These are phyloP conservation scores for Sordariomycetes sp. DNA, from an alignment of 2,329 filamentous ascomycete species.

Conservation along the genomic window DNA sequence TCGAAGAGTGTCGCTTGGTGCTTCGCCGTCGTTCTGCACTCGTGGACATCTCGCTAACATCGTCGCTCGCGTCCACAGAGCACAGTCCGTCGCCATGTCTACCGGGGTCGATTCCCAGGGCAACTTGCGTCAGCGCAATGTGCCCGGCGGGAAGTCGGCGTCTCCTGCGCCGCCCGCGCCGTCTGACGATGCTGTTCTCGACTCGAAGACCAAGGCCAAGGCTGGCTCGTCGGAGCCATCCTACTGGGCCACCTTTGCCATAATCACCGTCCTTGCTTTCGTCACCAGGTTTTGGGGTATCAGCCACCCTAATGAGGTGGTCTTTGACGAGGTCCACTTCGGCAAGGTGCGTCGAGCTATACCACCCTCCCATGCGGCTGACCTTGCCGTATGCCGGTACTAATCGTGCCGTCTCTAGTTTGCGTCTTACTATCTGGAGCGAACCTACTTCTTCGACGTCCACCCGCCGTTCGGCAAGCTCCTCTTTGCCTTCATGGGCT, in stretches of 20 bases:
- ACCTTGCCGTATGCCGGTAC: neutral
- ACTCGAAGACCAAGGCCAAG: conserved; percentile 26
- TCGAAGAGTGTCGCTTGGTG: neutral
- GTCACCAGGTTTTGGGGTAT: conserved; percentile 93
- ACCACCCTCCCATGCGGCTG: neutral
- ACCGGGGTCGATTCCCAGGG: conserved; percentile 38
- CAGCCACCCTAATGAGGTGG: conserved; percentile 87
- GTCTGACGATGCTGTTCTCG: conserved; percentile 31
- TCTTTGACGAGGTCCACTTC: conserved; percentile 98
- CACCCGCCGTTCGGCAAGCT: conserved; percentile 98
- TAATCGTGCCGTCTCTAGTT: conserved; percentile 31
- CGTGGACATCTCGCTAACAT: neutral
- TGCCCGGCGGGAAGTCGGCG: conserved; percentile 23
- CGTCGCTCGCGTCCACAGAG: conserved; percentile 4
- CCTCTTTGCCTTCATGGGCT: conserved; percentile 91
- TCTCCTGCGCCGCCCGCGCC: conserved; percentile 20
- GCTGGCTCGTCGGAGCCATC: conserved; percentile 54
- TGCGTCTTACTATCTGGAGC: conserved; percentile 75
- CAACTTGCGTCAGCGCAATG: conserved; percentile 46
- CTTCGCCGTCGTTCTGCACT: neutral
- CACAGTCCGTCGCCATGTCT: conserved; percentile 24
- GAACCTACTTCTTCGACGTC: conserved; percentile 99
- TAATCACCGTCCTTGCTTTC: conserved; percentile 78
- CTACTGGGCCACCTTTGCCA: conserved; percentile 62
- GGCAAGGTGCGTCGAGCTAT: conserved; percentile 62